Conservation (phyloP, 2,329 filamentous ascomycete genomes). For the Stenocarpella maydis region DNA sequence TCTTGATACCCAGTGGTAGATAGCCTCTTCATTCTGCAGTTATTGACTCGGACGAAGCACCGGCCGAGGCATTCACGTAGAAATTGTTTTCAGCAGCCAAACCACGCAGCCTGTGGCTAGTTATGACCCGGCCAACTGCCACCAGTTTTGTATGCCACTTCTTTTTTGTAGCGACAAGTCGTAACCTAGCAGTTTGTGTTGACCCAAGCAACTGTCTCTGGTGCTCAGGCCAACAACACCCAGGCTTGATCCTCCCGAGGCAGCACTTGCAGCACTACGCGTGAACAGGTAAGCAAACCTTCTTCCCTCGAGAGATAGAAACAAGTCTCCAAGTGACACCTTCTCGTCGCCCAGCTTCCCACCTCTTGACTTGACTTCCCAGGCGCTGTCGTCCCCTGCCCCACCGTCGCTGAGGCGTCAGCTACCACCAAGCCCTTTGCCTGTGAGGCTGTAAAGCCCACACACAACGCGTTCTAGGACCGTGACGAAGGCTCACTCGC, state of each 20-base stretch:
- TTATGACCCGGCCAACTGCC: neutral
- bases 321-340: accelerated
- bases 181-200: neutral
- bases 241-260: neutral
- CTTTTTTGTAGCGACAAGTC: neutral
- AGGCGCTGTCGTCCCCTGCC: neutral
- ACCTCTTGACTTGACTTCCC: neutral
- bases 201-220: neutral
- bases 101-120: neutral
- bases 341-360: neutral
- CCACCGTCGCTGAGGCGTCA: neutral
- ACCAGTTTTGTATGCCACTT: neutral
- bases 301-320: neutral
- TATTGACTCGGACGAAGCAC: neutral
- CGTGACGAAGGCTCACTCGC: neutral
- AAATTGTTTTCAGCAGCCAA: neutral
- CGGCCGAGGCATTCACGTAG: neutral
- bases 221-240: neutral
- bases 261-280: neutral
- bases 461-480: neutral
- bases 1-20: neutral
- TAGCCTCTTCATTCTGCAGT: neutral
- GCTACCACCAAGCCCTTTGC: too few species aligned
- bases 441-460: neutral
- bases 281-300: neutral